These are phyloP conservation scores for Phytopythium boreale DNA, from an alignment of 352 stramenopile genomes.

Conservation along the genomic window DNA sequence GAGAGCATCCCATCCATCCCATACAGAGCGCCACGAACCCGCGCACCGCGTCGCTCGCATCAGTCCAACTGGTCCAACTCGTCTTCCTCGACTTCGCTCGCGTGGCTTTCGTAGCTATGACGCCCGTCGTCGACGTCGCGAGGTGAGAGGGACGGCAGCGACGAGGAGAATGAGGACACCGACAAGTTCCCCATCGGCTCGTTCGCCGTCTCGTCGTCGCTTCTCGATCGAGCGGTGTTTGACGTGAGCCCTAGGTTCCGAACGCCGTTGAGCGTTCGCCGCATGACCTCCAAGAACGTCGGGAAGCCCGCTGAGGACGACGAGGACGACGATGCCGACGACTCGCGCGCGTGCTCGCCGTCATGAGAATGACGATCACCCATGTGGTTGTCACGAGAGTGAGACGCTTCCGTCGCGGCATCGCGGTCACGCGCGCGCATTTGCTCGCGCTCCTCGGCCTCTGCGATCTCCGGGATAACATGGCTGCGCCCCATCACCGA, in stretches of 20 bases:
- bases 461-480: conserved; percentile 66
- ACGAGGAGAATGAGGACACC: conserved; percentile 28
- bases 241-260: conserved; percentile 30
- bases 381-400: background rate
- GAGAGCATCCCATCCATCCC: background rate
- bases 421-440: conserved; percentile 14
- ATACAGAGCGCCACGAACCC: background rate
- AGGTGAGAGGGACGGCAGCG: conserved; percentile 16
- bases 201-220: conserved; percentile 10
- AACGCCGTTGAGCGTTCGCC: conserved; percentile 39
- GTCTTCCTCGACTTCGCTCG: conserved; percentile 41
- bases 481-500: conserved; percentile 5
- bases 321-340: conserved; percentile 26
- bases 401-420: conserved; percentile 6
- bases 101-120: conserved; percentile 23
- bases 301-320: conserved; percentile 28
- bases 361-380: background rate
- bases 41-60: conserved; percentile 1
- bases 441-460: conserved; percentile 37
- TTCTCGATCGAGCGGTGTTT: conserved; percentile 10
- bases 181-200: conserved; percentile 14
- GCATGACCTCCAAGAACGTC: conserved; percentile 49
- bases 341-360: conserved; percentile 11
- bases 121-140: background rate
- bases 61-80: conserved; percentile 72